Base-by-base conservation (phyloP, 148 eudicot genomes). In the Polygonum aviculare region DNA sequence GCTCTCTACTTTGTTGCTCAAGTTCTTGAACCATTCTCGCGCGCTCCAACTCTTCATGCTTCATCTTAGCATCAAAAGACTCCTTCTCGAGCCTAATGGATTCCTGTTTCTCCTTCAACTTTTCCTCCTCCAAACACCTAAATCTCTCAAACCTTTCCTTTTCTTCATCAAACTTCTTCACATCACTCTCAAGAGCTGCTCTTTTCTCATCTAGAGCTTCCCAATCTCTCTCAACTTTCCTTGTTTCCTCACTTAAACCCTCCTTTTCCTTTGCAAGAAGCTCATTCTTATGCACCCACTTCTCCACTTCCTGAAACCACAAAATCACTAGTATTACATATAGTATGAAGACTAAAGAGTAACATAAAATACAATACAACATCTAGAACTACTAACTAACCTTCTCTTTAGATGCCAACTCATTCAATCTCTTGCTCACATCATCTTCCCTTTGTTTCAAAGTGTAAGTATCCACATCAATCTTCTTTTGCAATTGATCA, bases 191-290 rank as follows among this genome's bases (percentile, higher is more conserved):
- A 55, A 93, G 54, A 35, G 49, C 67, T 67, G 79, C 83, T 78
- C 85, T 81, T 78, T 93, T 95, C 78, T 90, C 91, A 87, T 95
- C 97, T 79, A 95, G 82, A 26, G 83, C 89, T 74, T 93, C 96
- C 99, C 99, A 95, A 54, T 93, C 92, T 78, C 79, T 87, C 91
- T 95, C 96, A 80, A 93, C 93, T 80, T 81, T 91, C 77, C 59
- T 74, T 60, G 88, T 90, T 59, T 93, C 93, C 71, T 80, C 83
- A 83, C 85, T 92, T 83, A 95, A 79, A 54, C 88, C 93, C 76
- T 85, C 91, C 62, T 50, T 74, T 84, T 92, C 94, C 82, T 88
- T 95, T 75, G 75, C 75, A 76, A 92, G 77, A 75, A 89, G 77
- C 79, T 82, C 89, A 71, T 77, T 81, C 80, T 89, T 85, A 35